phyloP scores from a whole-genome alignment of 257 asterid genomes.

The Penstemon eatonii region DNA sequence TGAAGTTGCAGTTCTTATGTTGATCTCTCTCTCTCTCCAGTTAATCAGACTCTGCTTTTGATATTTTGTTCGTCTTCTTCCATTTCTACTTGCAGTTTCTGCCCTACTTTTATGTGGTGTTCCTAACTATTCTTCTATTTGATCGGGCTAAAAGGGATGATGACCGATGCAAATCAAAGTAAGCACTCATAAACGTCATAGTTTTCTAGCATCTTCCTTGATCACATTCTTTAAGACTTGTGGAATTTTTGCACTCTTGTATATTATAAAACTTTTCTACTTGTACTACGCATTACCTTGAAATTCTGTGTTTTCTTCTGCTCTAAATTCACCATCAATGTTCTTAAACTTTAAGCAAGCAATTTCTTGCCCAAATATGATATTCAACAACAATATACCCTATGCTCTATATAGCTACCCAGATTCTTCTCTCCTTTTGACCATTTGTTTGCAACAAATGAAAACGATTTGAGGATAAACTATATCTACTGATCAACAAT shows the following conservation, averaged over 20 bases:
- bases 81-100: conserved; percentile 57
- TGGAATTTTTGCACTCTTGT: too few species aligned
- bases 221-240: neutral
- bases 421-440: neutral
- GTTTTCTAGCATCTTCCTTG: neutral
- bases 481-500: neutral
- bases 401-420: conserved; percentile 2
- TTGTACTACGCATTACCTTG: neutral
- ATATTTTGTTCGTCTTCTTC: conserved; percentile 1
- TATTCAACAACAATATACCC: neutral
- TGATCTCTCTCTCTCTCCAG: neutral
- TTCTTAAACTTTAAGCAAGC: neutral
- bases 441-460: neutral
- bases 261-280: too few species aligned
- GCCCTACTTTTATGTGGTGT: conserved; percentile 84
- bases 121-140: conserved; percentile 85
- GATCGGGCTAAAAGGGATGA: conserved; percentile 96
- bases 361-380: neutral
- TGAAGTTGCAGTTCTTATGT: neutral
- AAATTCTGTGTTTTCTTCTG: neutral
- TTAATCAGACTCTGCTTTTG: neutral
- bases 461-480: neutral
- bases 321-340: neutral
- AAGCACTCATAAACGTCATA: conserved; percentile 33
- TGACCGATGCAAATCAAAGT: conserved; percentile 91